Base-by-base conservation (phyloP, 805 yeast genomes). In the Cyberlindnera xylosilytica region DNA sequence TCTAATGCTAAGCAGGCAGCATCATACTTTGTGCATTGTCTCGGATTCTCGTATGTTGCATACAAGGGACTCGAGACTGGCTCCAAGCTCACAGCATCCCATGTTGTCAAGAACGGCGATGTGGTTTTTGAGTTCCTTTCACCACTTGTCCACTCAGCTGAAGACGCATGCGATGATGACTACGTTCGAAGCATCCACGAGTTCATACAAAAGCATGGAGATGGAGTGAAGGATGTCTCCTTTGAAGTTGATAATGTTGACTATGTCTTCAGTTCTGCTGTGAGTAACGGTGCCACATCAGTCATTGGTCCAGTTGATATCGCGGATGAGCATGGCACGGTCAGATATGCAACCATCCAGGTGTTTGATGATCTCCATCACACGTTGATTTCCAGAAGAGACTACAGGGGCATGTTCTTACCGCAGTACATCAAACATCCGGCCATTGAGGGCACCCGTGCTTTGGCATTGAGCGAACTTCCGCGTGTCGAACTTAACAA, bases 141-240 rank as follows among this genome's bases (percentile, higher is more conserved):
- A 11, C 66, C 76, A 0, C 50, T 72, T 29, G 51, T 65, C 19
- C 46, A 54, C 7, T 15, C 20, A 6, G 57, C 63, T 10, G 55
- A 51, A 6, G 54, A 50, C 31, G 24, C 18, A n/a, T 16, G 30
- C 2, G 58, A 51, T 1, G 29, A 41, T 24, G 27, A 19, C 7
- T 42, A 47, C 16, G 56, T 69, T 17, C 46, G 63, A 9, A 68
- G 64, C 22, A 72, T 80, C 18, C 74, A 71, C 46, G 52, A 60
- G 11, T 80, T 75, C 50, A 62, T 80, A 7, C 53, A 58, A 6
- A 58, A 52, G 5, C 96, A 87, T 60, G 91, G 95, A 1, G 90
- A 85, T 56, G 85, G 87, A 5, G 87, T 87, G n/a, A 78, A 78
- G 58, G 93, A 87, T 55, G 77, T 87, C 10, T 75, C 87, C 0